Evolutionary conservation across 768 basidiomycete species (phyloP).

Genomic region (Mycena indigotica): DNA sequence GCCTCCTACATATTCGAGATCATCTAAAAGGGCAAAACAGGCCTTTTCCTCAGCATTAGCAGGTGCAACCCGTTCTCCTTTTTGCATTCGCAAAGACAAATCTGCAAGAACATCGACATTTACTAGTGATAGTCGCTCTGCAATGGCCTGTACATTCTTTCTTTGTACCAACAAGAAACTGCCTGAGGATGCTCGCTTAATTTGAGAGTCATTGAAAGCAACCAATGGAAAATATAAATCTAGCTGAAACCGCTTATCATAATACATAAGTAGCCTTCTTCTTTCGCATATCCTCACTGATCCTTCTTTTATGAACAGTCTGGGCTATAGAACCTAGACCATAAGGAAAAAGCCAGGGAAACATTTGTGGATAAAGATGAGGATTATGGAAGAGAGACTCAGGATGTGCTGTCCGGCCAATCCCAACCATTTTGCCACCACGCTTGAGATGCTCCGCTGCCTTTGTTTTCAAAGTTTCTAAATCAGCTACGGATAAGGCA

Average conservation of each 20-base stretch:
- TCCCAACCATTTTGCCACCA: constrained; percentile 27
- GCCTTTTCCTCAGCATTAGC: constrained; percentile 22
- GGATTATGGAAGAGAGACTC: constrained; percentile 36
- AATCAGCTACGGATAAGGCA: constrained; percentile 23
- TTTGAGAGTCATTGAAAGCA: too few relatives aligned
- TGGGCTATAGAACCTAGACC: constrained; percentile 30
- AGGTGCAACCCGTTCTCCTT: constrained; percentile 21
- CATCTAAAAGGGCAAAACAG: constrained; percentile 28
- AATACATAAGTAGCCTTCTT: neutral
- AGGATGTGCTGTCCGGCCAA: constrained; percentile 27
- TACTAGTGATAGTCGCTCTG: neutral
- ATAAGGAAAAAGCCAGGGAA: constrained; percentile 47
- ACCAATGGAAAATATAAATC: constrained; percentile 3
- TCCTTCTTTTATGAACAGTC: constrained; percentile 24
- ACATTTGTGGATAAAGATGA: constrained; percentile 37
- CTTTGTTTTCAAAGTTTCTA: constrained; percentile 20
- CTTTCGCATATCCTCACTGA: neutral
- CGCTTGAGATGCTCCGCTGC: constrained; percentile 31
- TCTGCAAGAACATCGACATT: neutral
- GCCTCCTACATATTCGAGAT: constrained; percentile 30
- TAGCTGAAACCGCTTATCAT: constrained; percentile 6
- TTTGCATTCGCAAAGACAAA: neutral
- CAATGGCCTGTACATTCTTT: neutral
- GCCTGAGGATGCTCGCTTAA: constrained; percentile 10
- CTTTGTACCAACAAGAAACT: constrained; percentile 6